phyloP scores from a whole-genome alignment of 192 early-diverging fungal genomes.

The Linnemannia schmuckeri region DNA sequence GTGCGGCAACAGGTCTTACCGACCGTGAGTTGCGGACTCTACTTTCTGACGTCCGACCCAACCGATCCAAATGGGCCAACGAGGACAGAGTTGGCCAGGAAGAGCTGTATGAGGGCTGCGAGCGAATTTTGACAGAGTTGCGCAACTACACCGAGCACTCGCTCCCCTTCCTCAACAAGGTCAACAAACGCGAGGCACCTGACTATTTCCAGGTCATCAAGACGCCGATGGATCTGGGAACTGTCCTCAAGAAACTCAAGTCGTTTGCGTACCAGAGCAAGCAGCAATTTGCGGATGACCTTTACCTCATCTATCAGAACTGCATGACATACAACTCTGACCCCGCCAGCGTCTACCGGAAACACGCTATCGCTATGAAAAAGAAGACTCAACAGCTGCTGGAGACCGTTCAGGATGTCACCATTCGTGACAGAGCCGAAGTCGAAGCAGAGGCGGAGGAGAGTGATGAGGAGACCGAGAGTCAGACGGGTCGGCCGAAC shows the following conservation, averaged over 20 bases:
- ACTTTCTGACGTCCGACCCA: slow-evolving; percentile 82
- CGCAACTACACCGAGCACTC: slow-evolving; percentile 86
- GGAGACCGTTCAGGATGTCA: slow-evolving; percentile 86
- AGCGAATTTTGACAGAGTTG: slow-evolving; percentile 85
- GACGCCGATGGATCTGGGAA: slow-evolving; percentile 95
- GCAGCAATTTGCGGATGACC: slow-evolving; percentile 87
- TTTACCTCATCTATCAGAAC: slow-evolving; percentile 93
- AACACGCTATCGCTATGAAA: slow-evolving; percentile 86
- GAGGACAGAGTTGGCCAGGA: slow-evolving; percentile 90
- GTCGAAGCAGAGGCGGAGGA: slow-evolving; percentile 70
- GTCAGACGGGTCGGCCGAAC: slow-evolving; percentile 45
- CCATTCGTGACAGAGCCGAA: slow-evolving; percentile 72
- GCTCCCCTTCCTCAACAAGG: slow-evolving; percentile 87
- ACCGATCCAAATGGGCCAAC: slow-evolving; percentile 91
- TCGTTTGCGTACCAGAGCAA: slow-evolving; percentile 87
- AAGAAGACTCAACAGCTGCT: slow-evolving; percentile 80
- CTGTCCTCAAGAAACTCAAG: slow-evolving; percentile 91
- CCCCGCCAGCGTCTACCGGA: slow-evolving; percentile 85
- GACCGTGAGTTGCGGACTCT: slow-evolving; percentile 81
- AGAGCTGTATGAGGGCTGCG: slow-evolving; percentile 90
- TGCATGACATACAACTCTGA: slow-evolving; percentile 93
- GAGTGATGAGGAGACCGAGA: slow-evolving; percentile 65
- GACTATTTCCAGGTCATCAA: slow-evolving; percentile 93
- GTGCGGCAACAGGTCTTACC: slow-evolving; percentile 71
- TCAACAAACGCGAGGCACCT: slow-evolving; percentile 90